Base-by-base conservation (phyloP, 352 stramenopile species). In the Pythium chondricola region DNA sequence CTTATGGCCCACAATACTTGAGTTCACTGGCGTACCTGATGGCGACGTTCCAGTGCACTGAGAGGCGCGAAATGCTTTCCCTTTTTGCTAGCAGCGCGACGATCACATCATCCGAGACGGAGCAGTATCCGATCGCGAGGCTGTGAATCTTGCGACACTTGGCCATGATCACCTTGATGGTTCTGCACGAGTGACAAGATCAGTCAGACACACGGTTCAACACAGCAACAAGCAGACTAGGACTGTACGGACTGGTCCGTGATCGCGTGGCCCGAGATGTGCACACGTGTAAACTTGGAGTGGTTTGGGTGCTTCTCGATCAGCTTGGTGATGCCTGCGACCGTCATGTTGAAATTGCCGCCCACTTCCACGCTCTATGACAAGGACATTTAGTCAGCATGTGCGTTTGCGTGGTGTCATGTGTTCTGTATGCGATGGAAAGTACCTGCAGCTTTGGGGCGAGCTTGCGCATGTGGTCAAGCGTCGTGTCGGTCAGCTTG, bases 271-370 rank as follows among this genome's bases (percentile, higher is more conserved):
- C 84, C 84, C 1, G 84, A 93, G 43, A 95, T 74, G 52, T 95
- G 82, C 14, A 95, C 66, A 41, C 79, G 80, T 39, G 77, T 78
- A 51, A 95, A 93, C 58, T 91, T 91, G 61, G 84, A 88, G 57
- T 93, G 84, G 48, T 95, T 95, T 37, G 78, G 80, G 42, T 95
- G 84, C 59, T 87, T 89, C 44, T 95, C 84, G 51, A 95, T 88
- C 24, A 95, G 68, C 61, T 88, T 89, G 9, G 79, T 93, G 59
- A 95, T 87, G 30, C 76, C 84, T 10, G 61, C 38, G 50, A 95
- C 72, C 25, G 83, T 93, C 84, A 95, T 95, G 61, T 95, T 95
- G 52, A 93, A 93, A 58, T 93, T 85, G 6, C 84, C 84, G 13
- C 84, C 78, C 3, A 95, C 44, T 38, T 95, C 84, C 44, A 95